Evolutionary conservation across 176 grass and related monocot genomes (phyloP).

Genomic region (Secale cereale): DNA sequence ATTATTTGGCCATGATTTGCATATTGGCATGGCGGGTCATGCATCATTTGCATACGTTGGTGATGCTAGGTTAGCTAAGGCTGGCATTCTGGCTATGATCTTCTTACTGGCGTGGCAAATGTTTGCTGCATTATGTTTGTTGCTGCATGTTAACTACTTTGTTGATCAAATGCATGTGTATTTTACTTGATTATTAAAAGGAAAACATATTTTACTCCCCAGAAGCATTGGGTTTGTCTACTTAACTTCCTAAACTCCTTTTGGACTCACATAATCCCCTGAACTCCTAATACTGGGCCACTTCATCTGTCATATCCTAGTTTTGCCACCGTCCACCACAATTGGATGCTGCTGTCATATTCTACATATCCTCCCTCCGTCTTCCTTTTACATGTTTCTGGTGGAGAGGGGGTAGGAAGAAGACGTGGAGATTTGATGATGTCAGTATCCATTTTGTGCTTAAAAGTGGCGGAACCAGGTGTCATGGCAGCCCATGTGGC

Average conservation of each 20-base stretch:
- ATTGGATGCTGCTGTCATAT: not conserved
- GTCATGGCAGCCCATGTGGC: not conserved
- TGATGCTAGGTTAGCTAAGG: not conserved
- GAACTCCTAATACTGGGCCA: not conserved
- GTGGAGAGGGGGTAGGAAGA: not conserved
- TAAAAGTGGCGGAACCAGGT: not conserved
- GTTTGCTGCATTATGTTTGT: not conserved
- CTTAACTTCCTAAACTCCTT: not conserved
- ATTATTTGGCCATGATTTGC: not conserved
- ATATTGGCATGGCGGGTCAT: not conserved
- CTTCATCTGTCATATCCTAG: not conserved
- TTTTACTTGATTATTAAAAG: not conserved
- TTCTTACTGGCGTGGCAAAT: not conserved
- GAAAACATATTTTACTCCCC: not conserved
- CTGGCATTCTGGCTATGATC: not conserved
- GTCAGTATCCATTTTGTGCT: not conserved
- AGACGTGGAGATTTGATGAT: not conserved
- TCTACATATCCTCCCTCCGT: not conserved
- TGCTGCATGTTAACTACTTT: not conserved
- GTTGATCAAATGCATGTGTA: not conserved
- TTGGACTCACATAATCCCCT: not conserved
- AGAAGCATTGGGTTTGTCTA: not conserved
- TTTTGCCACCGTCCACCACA: not conserved
- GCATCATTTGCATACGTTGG: no score
- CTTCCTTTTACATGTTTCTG: not conserved